Base-by-base conservation (phyloP, 805 yeast genomes). In the Barnettozyma salicaria region DNA sequence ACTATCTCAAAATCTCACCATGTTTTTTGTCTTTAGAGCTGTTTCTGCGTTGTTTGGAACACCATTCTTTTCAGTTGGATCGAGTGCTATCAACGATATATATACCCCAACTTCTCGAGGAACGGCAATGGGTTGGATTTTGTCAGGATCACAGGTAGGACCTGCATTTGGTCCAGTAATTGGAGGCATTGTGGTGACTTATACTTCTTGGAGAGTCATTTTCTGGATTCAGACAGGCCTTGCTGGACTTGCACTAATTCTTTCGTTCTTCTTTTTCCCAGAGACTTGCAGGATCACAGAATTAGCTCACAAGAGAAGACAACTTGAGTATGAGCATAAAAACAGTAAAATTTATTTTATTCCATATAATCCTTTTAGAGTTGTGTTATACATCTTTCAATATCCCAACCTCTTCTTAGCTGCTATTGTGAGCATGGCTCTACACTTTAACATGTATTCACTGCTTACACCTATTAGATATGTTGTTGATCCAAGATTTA, bases 111-210 rank as follows among this genome's bases (percentile, higher is more conserved):
- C 61, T 20, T 64, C 67, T 41, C 53, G 80, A 46, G 80, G 78
- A 3, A 57, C 57, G 7, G 73, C 72, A 2, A 67, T 74, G 69
- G 69, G 74, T 3, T 62, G 69, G 63, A 58, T 67, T 9, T 52
- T 74, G 6, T 48, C 63, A 8, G 80, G 80, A 0, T 60, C 76
- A 3, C 79, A 73, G 45, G 36, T 72, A 2, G 80, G 79, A 0
- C 71, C 78, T 6, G 71, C 75, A 3, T 39, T 72, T 27, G 78
- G 77, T 0, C 74, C 78, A 5, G 66, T 72, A 7, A 26, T 71
- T n/a, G 80, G 79, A 14, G 80, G 78, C 11, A 44, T 72, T 18
- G 64, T 74, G 30, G 68, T 72, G 16, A 72, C 72, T n/a, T 74
- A 58, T 40, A 64, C 70, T 0, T 46, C 58, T 14, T 75, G 81